Evolutionary conservation across 1,284 basidiomycete genomes (phyloP).

Genomic region (Grifola frondosa): DNA sequence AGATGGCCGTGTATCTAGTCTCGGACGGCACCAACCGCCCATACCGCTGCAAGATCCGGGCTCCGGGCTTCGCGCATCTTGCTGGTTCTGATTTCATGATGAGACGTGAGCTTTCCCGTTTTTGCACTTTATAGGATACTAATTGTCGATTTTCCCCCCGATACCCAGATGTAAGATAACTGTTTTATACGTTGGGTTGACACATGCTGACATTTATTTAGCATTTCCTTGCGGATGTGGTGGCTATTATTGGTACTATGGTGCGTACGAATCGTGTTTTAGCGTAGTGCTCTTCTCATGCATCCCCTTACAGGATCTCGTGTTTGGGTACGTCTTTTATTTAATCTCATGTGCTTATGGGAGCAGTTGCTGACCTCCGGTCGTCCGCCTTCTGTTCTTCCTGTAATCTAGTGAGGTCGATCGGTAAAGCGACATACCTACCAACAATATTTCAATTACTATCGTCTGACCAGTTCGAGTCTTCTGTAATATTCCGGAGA

Average conservation of each 20-base stretch:
- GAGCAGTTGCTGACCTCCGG: slow-evolving; percentile 7
- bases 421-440: slow-evolving; percentile 32
- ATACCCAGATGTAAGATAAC: slow-evolving; percentile 52
- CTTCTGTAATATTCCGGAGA: too few species aligned
- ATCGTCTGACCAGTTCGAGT: background rate
- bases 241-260: slow-evolving; percentile 95
- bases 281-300: slow-evolving; percentile 19
- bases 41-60: slow-evolving; percentile 93
- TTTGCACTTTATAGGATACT: slow-evolving; percentile 1
- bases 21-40: slow-evolving; percentile 93
- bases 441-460: slow-evolving; percentile 13
- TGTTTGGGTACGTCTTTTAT: slow-evolving; percentile 72
- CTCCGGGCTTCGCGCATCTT: slow-evolving; percentile 91
- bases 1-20: slow-evolving; percentile 97
- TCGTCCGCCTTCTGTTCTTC: slow-evolving; percentile 2
- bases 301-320: slow-evolving; percentile 48
- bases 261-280: slow-evolving; percentile 40
- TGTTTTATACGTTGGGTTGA: slow-evolving; percentile 3
- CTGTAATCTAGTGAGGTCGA: slow-evolving; percentile 40
- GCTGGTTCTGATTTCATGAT: slow-evolving; percentile 95
- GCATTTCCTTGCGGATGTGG: slow-evolving; percentile 90
- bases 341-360: background rate
- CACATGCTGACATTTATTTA: slow-evolving; percentile 37
- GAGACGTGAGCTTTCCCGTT: slow-evolving; percentile 58
- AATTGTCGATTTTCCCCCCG: slow-evolving; percentile 8